Evolutionary conservation across 257 asterid species (phyloP).

Genomic region (Fraxinus anomala): DNA sequence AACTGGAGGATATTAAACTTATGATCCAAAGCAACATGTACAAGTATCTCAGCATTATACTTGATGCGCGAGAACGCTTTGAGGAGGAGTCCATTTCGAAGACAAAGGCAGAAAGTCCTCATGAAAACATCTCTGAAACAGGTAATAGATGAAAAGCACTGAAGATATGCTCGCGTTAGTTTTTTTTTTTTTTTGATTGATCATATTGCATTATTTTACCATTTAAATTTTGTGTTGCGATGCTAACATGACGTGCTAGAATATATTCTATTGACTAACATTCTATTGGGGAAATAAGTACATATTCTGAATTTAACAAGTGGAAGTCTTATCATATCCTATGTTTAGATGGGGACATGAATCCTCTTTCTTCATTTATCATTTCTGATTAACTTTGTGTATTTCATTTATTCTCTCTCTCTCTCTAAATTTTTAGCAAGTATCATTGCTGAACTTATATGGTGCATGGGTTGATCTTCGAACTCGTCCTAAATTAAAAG

Average conservation of each 20-base stretch:
- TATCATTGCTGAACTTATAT: neutral
- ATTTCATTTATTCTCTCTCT: neutral
- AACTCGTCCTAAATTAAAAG: neutral
- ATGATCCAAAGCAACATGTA: conserved; percentile 96
- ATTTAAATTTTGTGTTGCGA: neutral
- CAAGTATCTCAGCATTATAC: conserved; percentile 85
- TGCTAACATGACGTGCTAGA: conserved; percentile 4
- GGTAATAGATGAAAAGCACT: conserved; percentile 29
- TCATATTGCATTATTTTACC: neutral
- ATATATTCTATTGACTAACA: neutral
- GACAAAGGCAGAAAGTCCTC: conserved; percentile 26
- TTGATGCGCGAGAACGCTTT: conserved; percentile 94
- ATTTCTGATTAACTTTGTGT: neutral
- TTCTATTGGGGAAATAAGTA: neutral
- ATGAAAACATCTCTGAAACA: conserved; percentile 42
- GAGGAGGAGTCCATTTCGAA: conserved; percentile 76
- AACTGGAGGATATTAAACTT: conserved; percentile 83
- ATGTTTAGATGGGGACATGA: neutral
- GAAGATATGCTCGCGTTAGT: neutral
- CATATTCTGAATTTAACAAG: neutral
- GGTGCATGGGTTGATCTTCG: neutral
- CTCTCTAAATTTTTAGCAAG: neutral
- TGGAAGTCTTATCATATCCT: neutral
- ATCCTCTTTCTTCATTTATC: neutral
- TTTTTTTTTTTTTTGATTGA: conserved; percentile 13